These are phyloP conservation scores for Fremontodendron californicum DNA, from an alignment of 345 rosid genomes.

Conservation along the genomic window DNA sequence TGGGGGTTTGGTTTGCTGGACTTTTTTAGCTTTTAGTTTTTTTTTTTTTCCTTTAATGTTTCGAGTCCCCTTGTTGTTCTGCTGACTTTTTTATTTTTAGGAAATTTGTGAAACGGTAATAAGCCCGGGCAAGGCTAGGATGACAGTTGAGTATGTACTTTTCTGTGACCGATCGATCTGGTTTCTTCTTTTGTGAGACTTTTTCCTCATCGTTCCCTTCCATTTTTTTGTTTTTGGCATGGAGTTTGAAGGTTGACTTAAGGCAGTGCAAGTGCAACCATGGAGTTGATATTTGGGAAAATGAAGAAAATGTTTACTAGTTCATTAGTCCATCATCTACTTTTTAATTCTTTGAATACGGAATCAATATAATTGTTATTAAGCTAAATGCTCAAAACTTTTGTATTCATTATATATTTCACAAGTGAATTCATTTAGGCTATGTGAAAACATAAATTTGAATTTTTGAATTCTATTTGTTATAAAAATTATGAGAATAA, in stretches of 20 bases:
- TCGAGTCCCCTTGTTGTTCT: constrained; percentile 15
- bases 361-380: too few relatives aligned
- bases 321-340: too few relatives aligned
- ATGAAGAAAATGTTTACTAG: too few relatives aligned
- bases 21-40: neutral
- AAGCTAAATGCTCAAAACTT: too few relatives aligned
- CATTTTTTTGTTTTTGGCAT: neutral
- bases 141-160: neutral
- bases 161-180: neutral
- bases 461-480: too few relatives aligned
- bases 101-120: constrained; percentile 41
- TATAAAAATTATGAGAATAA: too few relatives aligned
- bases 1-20: constrained; percentile 10
- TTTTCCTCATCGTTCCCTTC: neutral
- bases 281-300: neutral
- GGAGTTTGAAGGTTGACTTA: neutral
- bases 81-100: constrained; percentile 21
- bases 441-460: too few relatives aligned
- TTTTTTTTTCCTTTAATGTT: neutral
- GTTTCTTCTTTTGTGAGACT: neutral
- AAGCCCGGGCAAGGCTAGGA: constrained; percentile 19
- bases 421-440: too few relatives aligned
- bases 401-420: too few relatives aligned
- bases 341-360: too few relatives aligned
- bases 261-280: neutral